These are phyloP conservation scores for Capsella rubella DNA, from an alignment of 441 rosid genomes.

Conservation along the genomic window DNA sequence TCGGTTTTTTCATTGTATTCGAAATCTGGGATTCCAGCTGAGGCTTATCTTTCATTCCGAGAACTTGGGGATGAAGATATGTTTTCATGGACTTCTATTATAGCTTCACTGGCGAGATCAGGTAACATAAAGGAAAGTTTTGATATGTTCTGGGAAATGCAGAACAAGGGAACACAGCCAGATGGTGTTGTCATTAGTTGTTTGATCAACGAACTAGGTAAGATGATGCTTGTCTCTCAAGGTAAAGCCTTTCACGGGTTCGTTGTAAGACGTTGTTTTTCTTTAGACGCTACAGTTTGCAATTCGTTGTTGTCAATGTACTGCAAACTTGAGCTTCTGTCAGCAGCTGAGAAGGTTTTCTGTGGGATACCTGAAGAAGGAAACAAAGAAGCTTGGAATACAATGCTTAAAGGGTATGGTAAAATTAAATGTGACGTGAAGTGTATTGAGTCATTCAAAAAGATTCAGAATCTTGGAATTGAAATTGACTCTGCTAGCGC, in stretches of 20 bases:
- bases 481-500: slow-evolving; percentile 49
- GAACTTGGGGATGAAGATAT: slow-evolving; percentile 58
- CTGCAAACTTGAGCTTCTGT: slow-evolving; percentile 58
- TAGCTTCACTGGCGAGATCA: slow-evolving; percentile 55
- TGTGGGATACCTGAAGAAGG: slow-evolving; percentile 25
- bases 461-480: slow-evolving; percentile 49
- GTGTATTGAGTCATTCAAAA: slow-evolving; percentile 49
- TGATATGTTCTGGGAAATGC: slow-evolving; percentile 64
- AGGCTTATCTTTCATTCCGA: slow-evolving; percentile 53
- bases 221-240: slow-evolving; percentile 42
- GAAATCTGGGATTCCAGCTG: slow-evolving; percentile 53
- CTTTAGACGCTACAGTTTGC: slow-evolving; percentile 47
- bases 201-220: slow-evolving; percentile 56
- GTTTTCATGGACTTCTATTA: slow-evolving; percentile 71
- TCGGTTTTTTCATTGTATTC: slow-evolving; percentile 60
- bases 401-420: slow-evolving; percentile 54
- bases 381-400: slow-evolving; percentile 52
- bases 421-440: slow-evolving; percentile 49
- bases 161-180: slow-evolving; percentile 44
- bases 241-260: slow-evolving; percentile 72
- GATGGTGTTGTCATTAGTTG: slow-evolving; percentile 67
- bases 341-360: slow-evolving; percentile 55
- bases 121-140: slow-evolving; percentile 53
- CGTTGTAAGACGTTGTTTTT: slow-evolving; percentile 51
- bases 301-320: slow-evolving; percentile 65